Conservation (phyloP, 192 early-diverging fungal species). For the Podila epigama region DNA sequence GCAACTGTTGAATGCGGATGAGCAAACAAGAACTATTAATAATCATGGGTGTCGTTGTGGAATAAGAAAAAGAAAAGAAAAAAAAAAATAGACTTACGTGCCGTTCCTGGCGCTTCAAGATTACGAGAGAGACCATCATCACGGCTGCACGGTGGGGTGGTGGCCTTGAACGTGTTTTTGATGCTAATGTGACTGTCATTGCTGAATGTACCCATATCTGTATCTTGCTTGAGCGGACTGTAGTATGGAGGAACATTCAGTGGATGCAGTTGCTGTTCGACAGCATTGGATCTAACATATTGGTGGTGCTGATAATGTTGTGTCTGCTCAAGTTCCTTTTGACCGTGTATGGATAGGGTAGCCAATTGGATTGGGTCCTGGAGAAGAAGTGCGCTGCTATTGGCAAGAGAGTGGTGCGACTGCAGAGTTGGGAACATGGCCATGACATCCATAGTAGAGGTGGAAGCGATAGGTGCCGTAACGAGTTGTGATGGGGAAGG, state of each 20-base stretch:
- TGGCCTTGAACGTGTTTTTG: neutral
- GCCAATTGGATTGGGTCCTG: slow-evolving; percentile 18
- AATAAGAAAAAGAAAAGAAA: too few species aligned
- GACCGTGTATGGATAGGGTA: slow-evolving; percentile 18
- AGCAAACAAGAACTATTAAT: neutral
- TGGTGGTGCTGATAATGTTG: slow-evolving; percentile 9
- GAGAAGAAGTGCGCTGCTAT: slow-evolving; percentile 2
- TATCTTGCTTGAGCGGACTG: slow-evolving; percentile 14
- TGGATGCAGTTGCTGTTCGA: neutral
- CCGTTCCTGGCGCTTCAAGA: neutral
- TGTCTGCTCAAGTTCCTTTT: slow-evolving; percentile 8
- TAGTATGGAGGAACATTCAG: slow-evolving; percentile 1
- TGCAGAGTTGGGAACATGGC: slow-evolving; percentile 23
- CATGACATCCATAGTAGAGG: slow-evolving; percentile 40
- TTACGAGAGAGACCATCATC: neutral
- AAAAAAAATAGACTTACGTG: neutral
- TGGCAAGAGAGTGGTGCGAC: slow-evolving; percentile 8
- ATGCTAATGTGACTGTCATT: neutral
- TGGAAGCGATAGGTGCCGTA: slow-evolving; percentile 11
- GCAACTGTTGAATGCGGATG: too few species aligned
- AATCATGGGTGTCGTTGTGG: too few species aligned
- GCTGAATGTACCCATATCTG: neutral
- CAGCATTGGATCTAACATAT: too few species aligned
- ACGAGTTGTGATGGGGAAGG: slow-evolving; percentile 11
- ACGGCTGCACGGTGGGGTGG: too few species aligned